Conservation (phyloP, 1,284 basidiomycete species). For the Golubevia sp. region DNA sequence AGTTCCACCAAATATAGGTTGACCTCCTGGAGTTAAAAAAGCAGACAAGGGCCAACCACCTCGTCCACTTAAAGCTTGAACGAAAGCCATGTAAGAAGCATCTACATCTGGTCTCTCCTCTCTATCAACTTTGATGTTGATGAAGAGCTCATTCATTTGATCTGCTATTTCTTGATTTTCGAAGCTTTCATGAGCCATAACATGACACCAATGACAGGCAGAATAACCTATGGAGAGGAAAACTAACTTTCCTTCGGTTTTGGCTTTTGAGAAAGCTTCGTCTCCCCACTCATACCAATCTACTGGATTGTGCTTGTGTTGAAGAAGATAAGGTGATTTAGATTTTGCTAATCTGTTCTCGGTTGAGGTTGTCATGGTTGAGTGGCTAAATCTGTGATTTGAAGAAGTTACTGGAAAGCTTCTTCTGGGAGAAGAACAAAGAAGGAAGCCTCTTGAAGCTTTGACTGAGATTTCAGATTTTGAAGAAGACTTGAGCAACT, state of each 20-base stretch:
- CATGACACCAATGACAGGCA: slow-evolving; percentile 61
- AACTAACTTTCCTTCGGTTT: slow-evolving; percentile 63
- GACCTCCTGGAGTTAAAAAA: slow-evolving; percentile 39
- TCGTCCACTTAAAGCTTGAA: slow-evolving; percentile 64
- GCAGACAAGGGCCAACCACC: slow-evolving; percentile 66
- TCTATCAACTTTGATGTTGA: slow-evolving; percentile 65
- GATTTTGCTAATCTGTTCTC: slow-evolving; percentile 63
- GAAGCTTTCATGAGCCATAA: slow-evolving; percentile 63
- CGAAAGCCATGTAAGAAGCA: slow-evolving; percentile 65
- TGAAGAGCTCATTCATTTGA: slow-evolving; percentile 64
- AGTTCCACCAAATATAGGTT: slow-evolving; percentile 65
- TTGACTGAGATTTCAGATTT: no score
- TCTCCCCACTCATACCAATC: slow-evolving; percentile 65
- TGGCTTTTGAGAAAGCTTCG: slow-evolving; percentile 63
- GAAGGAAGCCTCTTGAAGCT: no score
- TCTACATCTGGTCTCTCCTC: slow-evolving; percentile 66
- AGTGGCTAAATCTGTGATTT: no score
- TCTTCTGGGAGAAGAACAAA: no score
- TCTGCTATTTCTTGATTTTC: slow-evolving; percentile 63
- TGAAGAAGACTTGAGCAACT: no score
- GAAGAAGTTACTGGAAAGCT: no score
- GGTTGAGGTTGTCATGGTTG: no score
- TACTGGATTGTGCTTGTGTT: slow-evolving; percentile 65
- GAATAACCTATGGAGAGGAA: slow-evolving; percentile 66
- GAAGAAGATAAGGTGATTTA: slow-evolving; percentile 65